Conservation (phyloP, 352 stramenopile genomes). For the Globisporangium lucens region DNA sequence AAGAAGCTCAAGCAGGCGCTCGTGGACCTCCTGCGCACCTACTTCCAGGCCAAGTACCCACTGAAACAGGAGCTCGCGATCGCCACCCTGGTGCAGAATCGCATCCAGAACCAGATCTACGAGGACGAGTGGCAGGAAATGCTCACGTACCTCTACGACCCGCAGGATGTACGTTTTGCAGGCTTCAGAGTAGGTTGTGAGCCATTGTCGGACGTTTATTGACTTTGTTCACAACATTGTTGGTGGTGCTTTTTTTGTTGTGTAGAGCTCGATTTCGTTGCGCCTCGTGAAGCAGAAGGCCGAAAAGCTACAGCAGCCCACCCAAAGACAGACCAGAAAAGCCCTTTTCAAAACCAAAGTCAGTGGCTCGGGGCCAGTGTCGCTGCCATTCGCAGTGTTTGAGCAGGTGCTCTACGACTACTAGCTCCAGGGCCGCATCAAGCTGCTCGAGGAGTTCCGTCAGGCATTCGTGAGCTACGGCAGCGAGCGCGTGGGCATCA, state of each 20-base stretch:
- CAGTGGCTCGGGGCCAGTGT: not conserved
- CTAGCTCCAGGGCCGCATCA: constrained; percentile 59
- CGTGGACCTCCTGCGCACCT: constrained; percentile 63
- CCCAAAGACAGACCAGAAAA: constrained; percentile 18
- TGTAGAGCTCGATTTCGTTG: constrained; percentile 42
- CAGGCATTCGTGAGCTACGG: constrained; percentile 47
- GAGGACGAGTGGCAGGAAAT: constrained; percentile 74
- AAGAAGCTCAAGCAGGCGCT: constrained; percentile 71
- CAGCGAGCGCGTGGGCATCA: constrained; percentile 48
- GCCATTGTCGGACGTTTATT: not conserved
- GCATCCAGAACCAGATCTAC: constrained; percentile 34
- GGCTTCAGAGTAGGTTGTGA: not conserved
- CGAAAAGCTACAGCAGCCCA: constrained; percentile 24
- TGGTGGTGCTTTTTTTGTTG: constrained; percentile 1
- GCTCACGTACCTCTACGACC: constrained; percentile 74
- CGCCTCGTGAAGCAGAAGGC: constrained; percentile 42
- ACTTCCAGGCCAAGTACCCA: constrained; percentile 63
- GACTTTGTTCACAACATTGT: not conserved
- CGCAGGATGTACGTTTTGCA: constrained; percentile 47
- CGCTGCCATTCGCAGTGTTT: constrained; percentile 53
- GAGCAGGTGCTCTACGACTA: constrained; percentile 74
- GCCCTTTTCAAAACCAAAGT: not conserved
- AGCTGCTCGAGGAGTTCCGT: constrained; percentile 58
- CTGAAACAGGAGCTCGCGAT: constrained; percentile 63
- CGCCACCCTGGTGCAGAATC: constrained; percentile 38